Base-by-base conservation (phyloP, 2,329 filamentous ascomycete genomes). In the Neocatenulostroma microsporum region DNA sequence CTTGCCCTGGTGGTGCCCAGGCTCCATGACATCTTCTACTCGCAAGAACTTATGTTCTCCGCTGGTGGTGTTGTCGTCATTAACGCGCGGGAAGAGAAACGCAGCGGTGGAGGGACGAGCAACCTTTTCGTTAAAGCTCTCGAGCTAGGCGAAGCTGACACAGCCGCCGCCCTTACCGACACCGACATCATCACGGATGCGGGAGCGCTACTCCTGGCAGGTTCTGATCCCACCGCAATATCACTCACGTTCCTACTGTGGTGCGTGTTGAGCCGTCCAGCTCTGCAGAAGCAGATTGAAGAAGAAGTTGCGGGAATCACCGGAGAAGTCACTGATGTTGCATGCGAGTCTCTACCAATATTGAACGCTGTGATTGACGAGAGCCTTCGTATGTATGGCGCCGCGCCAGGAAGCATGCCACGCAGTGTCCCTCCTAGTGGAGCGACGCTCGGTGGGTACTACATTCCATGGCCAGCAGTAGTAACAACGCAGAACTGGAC, bases 181-280 rank as follows among this genome's bases (percentile, higher is more conserved):
- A 15, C 36, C 51, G 1, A 37, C 44, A 4, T 38, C 34, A 10
- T 41, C 44, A 18, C 43, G 42, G 7, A 31, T 30, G 18, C 34
- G 44, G 4, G 42, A 42, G 15, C 11, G 8, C 25, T 34, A 44
- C 65, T 84, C 4, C 73, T 81, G 2, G 83, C 83, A 0, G 83
- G 82, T 0, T 80, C 84, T 42, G 83, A 88, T 53, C 87, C 83
- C 0, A 79, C 78, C 5, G 80, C 76, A 1, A 75, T 84, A 17
- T 74, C 73, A 0, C 59, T 82, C 18, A 73, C 71, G 1, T 82
- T 79, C 46, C 50, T 76, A 2, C 57, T 72, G 14, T 76, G 76
- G 61, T 67, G 78, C 23, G 62, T 49, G n/a, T 43, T 38, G 11
- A 30, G 21, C 2, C 39, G 32, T 19, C 44, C 46, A 3, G 32